Conservation (phyloP, 75 land plant genomes). For the Larix kaempferi region DNA sequence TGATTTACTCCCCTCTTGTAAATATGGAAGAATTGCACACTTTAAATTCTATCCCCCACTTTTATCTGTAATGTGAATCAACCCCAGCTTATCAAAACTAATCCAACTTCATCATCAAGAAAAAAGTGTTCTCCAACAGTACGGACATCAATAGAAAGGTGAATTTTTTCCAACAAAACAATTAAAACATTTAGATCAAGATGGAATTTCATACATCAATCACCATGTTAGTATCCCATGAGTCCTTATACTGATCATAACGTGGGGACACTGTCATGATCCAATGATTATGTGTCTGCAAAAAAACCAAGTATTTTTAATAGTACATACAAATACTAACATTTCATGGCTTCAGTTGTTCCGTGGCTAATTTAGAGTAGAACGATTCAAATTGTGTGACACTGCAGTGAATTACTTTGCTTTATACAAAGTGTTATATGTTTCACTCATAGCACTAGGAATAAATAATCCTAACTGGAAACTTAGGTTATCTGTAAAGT, state of each 20-base stretch:
- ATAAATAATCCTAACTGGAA: neutral
- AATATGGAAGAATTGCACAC: conserved; percentile 87
- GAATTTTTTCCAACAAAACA: neutral
- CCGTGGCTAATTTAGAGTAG: neutral
- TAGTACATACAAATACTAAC: neutral
- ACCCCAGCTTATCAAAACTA: neutral
- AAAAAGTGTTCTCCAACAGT: neutral
- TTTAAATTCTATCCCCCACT: conserved; percentile 67
- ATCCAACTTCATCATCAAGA: neutral
- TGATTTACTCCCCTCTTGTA: conserved; percentile 96
- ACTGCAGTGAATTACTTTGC: neutral
- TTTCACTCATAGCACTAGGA: neutral
- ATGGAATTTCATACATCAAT: conserved; percentile 40
- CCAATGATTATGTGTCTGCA: conserved; percentile 87
- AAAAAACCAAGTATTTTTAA: neutral
- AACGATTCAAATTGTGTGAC: neutral
- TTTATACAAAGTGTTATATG: neutral
- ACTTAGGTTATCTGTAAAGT: neutral
- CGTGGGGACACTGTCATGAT: conserved; percentile 91
- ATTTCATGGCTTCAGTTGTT: neutral
- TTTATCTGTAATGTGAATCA: conserved; percentile 43
- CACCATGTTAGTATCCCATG: conserved; percentile 78
- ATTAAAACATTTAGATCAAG: neutral
- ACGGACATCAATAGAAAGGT: neutral
- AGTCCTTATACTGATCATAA: conserved; percentile 95